Percentiles rank a stretch among this genome's conserved stretches.
These are phyloP conservation scores for Orbilia blumenaviensis DNA, from an alignment of 2,329 filamentous ascomycete species.

Conservation along the genomic window DNA sequence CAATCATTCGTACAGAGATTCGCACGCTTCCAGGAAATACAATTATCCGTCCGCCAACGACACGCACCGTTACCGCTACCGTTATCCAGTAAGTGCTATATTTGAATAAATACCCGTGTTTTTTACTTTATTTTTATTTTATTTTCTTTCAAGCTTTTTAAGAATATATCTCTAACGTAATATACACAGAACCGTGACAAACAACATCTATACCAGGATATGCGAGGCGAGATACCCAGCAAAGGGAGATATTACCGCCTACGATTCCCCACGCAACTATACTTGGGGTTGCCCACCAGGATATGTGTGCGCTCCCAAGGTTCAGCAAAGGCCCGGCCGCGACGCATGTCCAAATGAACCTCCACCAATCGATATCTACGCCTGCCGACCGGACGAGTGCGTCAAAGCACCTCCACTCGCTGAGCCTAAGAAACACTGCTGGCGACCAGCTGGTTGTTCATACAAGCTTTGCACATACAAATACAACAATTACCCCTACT, in stretches of 20 bases:
- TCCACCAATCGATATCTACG: slow-evolving; percentile 43
- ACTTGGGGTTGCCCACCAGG: slow-evolving; percentile 52
- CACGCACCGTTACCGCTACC: slow-evolving; percentile 16
- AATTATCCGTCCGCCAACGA: slow-evolving; percentile 19
- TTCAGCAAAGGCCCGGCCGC: slow-evolving; percentile 20
- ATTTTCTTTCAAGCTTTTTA: background rate
- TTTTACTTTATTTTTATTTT: too few species aligned
- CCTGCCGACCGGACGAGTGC: slow-evolving; percentile 38
- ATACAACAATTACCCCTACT: slow-evolving; percentile 39
- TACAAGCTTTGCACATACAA: slow-evolving; percentile 39
- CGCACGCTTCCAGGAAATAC: slow-evolving; percentile 20
- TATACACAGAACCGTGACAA: slow-evolving; percentile 18
- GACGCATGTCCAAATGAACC: slow-evolving; percentile 42
- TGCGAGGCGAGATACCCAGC: slow-evolving; percentile 49
- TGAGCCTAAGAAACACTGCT: slow-evolving; percentile 33
- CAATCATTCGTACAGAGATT: background rate
- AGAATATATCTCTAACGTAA: slow-evolving; percentile 9
- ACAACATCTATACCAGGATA: slow-evolving; percentile 36
- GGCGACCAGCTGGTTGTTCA: background rate
- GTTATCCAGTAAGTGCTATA: slow-evolving; percentile 25
- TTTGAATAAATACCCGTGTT: background rate
- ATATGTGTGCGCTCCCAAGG: slow-evolving; percentile 33
- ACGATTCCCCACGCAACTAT: slow-evolving; percentile 40
- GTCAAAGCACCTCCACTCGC: slow-evolving; percentile 29
- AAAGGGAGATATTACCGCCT: slow-evolving; percentile 27